Evolutionary conservation across 1,284 basidiomycete species (phyloP), one percentile per base, ranked within the genome.

Genomic region (Cutaneotrichosporon cutaneum): DNA sequence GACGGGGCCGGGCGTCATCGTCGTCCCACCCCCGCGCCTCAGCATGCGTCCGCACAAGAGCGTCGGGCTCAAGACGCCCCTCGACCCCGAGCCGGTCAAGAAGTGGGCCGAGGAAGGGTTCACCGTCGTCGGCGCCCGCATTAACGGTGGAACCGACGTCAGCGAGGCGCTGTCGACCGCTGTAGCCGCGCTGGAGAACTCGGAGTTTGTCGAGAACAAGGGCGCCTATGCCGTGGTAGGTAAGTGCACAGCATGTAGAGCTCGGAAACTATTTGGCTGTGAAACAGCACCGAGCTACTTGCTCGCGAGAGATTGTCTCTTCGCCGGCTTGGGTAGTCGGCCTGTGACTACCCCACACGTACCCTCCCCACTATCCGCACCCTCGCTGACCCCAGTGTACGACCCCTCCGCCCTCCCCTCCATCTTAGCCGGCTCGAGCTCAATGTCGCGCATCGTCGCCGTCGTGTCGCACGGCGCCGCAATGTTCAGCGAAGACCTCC

Each of bases 21-120:
- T 54, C 18, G 24, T 67, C 57, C 56, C 55, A 18, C 60, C 66
- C n/a, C 56, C 60, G 0, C 51, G 50, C 0, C 58, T 63, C 9
- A 55, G 50, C 9, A 62, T 66, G 52, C 57, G 45, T 22, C 65
- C 65, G 0, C 62, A 66, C 33, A 54, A 48, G 1, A 54, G 47
- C 42, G 4, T 13, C 1, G 66, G 63, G 2, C 58, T 61, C 9
- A 44, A 26, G 14, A 26, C 54, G 16, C 66, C 66, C 4, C 63
- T 67, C 32, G 66, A 67, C 27, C 66, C 66, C 10, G 66, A 67
- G 22, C 66, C 66, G 1, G 63, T 64, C 5, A 53, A 53, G 33
- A 67, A 67, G 54, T 67, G 66, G 66, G 62, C 66, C 21, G 66
- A 67, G 61, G 66, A 67, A 30, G 66, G 66, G 5, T 67, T 47